These are phyloP conservation scores for Sugiyamaella japonica DNA, from an alignment of 1,139 yeast species.

Conservation along the genomic window DNA sequence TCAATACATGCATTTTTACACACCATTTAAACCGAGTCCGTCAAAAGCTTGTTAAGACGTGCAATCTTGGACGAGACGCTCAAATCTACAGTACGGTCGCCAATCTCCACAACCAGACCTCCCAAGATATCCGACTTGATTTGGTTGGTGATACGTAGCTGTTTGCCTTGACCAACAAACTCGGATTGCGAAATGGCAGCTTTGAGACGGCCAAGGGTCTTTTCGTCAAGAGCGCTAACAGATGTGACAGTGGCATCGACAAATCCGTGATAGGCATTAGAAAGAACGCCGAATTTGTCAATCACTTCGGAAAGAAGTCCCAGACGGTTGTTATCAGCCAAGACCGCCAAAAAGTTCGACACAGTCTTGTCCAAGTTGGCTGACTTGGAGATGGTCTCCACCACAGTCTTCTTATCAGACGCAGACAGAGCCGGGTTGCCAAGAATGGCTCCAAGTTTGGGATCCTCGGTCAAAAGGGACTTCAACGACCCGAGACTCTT, in stretches of 20 bases:
- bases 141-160: conserved; percentile 77
- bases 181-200: conserved; percentile 73
- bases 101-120: conserved; percentile 94
- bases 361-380: conserved; percentile 69
- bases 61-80: conserved; percentile 82
- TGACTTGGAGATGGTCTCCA: conserved; percentile 56
- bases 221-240: conserved; percentile 78
- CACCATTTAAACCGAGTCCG: conserved; percentile 67
- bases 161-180: conserved; percentile 83
- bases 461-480: conserved; percentile 59
- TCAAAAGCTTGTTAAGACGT: conserved; percentile 84
- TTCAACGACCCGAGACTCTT: conserved; percentile 63
- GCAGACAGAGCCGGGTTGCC: conserved; percentile 81
- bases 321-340: conserved; percentile 96
- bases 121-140: conserved; percentile 92
- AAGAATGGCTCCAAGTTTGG: conserved; percentile 61
- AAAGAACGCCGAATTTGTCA: conserved; percentile 71
- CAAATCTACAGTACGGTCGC: conserved; percentile 95
- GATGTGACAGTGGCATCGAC: conserved; percentile 94
- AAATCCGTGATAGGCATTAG: conserved; percentile 87
- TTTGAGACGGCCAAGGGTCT: conserved; percentile 76
- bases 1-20: conserved; percentile 11
- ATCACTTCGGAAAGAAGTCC: conserved; percentile 63
- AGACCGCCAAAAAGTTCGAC: conserved; percentile 74
- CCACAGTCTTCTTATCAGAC: conserved; percentile 72